Evolutionary conservation across 345 rosid genomes (phyloP).

Genomic region (Erodium maritimum): DNA sequence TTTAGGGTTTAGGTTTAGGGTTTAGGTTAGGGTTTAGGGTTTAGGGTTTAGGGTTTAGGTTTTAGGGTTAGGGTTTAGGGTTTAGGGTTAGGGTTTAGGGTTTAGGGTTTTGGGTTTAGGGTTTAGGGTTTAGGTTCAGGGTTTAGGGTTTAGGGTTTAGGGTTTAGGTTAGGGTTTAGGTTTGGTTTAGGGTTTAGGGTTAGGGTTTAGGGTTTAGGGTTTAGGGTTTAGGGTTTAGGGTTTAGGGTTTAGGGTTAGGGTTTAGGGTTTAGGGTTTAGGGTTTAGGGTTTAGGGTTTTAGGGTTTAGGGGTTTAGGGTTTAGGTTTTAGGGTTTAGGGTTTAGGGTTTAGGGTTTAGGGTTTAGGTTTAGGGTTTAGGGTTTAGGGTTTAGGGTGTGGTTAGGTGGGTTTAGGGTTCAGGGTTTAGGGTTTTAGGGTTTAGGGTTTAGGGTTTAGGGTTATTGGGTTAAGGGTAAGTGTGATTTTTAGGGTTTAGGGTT

Average conservation of each 20-base stretch:
- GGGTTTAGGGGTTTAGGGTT: conserved; percentile 5
- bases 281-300: conserved; percentile 1
- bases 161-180: conserved; percentile 4
- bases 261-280: background rate
- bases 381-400: conserved; percentile 3
- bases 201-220: conserved; percentile 9
- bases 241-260: conserved; percentile 2
- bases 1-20: conserved; percentile 8
- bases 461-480: background rate
- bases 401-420: background rate
- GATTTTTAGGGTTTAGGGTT: background rate
- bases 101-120: background rate
- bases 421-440: conserved; percentile 1
- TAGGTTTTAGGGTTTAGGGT: conserved; percentile 1
- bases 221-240: conserved; percentile 3
- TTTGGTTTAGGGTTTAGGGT: conserved; percentile 9
- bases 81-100: conserved; percentile 2
- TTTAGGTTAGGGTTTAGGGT: conserved; percentile 6
- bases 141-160: conserved; percentile 7
- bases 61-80: conserved; percentile 5
- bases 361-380: conserved; percentile 5
- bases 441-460: conserved; percentile 1
- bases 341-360: background rate
- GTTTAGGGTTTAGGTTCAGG: background rate
- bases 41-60: conserved; percentile 8